These are phyloP conservation scores for Pseudogymnoascus sp. DNA, from an alignment of 2,329 filamentous ascomycete genomes.

Conservation along the genomic window DNA sequence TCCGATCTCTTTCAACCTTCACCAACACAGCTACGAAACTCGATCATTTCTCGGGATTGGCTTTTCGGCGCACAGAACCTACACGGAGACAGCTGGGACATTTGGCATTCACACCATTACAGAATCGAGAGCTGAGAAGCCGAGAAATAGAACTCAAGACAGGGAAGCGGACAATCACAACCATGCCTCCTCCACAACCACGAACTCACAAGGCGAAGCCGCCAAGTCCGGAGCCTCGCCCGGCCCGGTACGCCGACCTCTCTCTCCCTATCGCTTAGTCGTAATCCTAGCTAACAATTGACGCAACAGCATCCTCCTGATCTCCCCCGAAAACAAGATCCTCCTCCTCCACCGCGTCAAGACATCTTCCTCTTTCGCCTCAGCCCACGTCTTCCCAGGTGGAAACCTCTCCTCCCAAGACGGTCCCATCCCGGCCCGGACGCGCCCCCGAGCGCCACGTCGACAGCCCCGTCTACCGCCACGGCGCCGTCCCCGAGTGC, in stretches of 20 bases:
- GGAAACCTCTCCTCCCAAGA: constrained; percentile 81
- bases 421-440: constrained; percentile 44
- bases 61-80: not conserved
- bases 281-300: not conserved
- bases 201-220: not conserved
- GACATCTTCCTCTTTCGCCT: constrained; percentile 77
- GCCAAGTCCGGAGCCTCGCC: constrained; percentile 2
- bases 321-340: constrained; percentile 82
- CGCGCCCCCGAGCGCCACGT: constrained; percentile 53
- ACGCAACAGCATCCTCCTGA: constrained; percentile 61
- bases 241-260: not conserved
- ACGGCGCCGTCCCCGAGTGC: constrained; percentile 80
- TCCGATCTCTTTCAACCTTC: not conserved
- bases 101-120: not conserved
- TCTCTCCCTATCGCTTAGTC: not conserved
- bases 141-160: not conserved
- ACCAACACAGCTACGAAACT: not conserved
- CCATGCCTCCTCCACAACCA: not conserved
- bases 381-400: constrained; percentile 91
- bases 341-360: constrained; percentile 80
- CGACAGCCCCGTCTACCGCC: constrained; percentile 68
- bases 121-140: not conserved
- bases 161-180: not conserved
- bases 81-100: not conserved
- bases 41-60: not conserved